Base-by-base conservation (phyloP, 495 filamentous ascomycete species). In the Terfezia boudieri region DNA sequence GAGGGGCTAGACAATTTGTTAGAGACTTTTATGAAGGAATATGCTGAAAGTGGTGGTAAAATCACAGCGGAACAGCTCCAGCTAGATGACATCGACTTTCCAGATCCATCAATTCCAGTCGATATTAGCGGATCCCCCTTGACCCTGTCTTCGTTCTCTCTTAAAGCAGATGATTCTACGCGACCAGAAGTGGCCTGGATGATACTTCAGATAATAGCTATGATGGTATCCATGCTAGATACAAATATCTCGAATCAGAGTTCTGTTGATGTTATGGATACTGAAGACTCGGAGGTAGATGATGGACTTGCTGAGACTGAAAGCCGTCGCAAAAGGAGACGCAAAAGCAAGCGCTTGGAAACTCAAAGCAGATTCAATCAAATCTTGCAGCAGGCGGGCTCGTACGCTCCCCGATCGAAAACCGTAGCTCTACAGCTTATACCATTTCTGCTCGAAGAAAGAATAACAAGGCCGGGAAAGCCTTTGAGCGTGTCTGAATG, bases 401-500 rank as follows among this genome's bases (percentile, higher is more conserved):
- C 75, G 0, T 63, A 51, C 67, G 73, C 4, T 68, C 71, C 11
- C 68, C 70, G 43, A 20, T 9, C 4, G 41, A 79, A 75, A 58
- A 60, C 83, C 37, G 82, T 77, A 37, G 81, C 82, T 37, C 68
- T 96, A 23, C 86, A 94, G 58, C 69, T 85, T n/a, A 60, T 94
- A 20, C 77, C 82, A 0, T 92, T 95, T 60, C 70, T 86, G 32
- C 22, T 66, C 11, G 32, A 59, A 32, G n/a, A 58, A 38, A 51
- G 26, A n/a, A 14, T 14, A 37, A 62, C 37, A 32, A 58, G 14
- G 9, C 46, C 14, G 32, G 22, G 11, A 6, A 50, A n/a, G 50
- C 16, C 5, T 26, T 66, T 11, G 49, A 26, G 41, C 8, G 41
- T 14, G 12, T 14, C 41, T 14, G 41, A 46, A 4, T 32, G 10